Conservation (phyloP, 495 filamentous ascomycete genomes). For the Clavariopsis aquatica region DNA sequence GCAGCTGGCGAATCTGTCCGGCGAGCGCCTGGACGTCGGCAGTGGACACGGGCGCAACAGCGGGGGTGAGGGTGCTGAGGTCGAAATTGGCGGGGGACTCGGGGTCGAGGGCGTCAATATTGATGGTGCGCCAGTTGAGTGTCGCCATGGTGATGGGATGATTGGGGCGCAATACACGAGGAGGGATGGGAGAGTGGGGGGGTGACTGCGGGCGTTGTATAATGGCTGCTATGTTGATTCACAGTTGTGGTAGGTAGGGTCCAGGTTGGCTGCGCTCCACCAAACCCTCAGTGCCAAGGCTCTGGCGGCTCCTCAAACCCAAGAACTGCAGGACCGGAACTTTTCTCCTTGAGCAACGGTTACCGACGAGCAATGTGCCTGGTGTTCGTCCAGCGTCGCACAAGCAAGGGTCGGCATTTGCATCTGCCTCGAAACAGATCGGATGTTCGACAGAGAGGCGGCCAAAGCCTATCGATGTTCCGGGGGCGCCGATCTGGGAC, state of each 20-base stretch:
- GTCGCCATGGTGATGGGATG: slow-evolving; percentile 53
- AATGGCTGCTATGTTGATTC: neutral
- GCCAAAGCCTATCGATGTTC: slow-evolving; percentile 21
- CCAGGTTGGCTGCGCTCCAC: slow-evolving; percentile 15
- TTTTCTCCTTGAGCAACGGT: slow-evolving; percentile 14
- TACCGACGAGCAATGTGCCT: slow-evolving; percentile 16
- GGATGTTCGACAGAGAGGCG: slow-evolving; percentile 5
- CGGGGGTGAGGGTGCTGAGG: slow-evolving; percentile 71
- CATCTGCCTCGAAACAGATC: slow-evolving; percentile 16
- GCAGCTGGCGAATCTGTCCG: slow-evolving; percentile 77
- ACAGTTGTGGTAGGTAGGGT: neutral
- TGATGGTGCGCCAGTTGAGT: slow-evolving; percentile 86
- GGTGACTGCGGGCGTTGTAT: slow-evolving; percentile 11
- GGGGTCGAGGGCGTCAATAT: slow-evolving; percentile 86
- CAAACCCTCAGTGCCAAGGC: slow-evolving; percentile 17
- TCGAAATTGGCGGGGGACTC: slow-evolving; percentile 87
- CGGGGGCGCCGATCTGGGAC: slow-evolving; percentile 21
- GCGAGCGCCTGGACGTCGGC: slow-evolving; percentile 71
- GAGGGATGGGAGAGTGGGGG: slow-evolving; percentile 1
- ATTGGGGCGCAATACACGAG: slow-evolving; percentile 17
- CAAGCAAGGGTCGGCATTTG: slow-evolving; percentile 37
- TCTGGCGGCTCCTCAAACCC: neutral
- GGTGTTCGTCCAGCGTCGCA: slow-evolving; percentile 24
- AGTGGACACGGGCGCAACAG: slow-evolving; percentile 65
- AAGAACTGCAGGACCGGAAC: slow-evolving; percentile 4